These are phyloP conservation scores for Scleromitrula shiraiana DNA, from an alignment of 2,329 filamentous ascomycete genomes.

Conservation along the genomic window DNA sequence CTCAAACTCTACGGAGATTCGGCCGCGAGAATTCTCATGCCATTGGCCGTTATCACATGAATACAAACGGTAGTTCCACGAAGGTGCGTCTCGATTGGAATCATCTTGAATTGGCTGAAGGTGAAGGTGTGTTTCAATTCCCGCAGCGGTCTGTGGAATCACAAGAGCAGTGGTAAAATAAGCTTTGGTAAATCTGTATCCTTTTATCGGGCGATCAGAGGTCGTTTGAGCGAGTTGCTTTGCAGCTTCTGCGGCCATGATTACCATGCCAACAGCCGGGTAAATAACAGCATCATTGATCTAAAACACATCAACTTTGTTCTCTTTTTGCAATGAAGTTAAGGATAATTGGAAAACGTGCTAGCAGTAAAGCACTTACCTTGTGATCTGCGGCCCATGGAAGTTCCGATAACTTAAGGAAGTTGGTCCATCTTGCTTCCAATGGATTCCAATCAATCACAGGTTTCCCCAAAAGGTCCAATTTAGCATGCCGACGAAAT, in stretches of 20 bases:
- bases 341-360: neutral
- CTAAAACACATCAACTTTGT: no score
- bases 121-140: neutral
- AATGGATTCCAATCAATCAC: conserved; percentile 15
- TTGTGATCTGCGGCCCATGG: conserved; percentile 20
- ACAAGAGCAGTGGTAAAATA: neutral
- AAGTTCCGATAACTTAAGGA: conserved; percentile 19
- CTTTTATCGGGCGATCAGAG: neutral
- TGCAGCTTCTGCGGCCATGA: conserved; percentile 24
- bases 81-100: neutral
- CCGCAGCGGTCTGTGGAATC: neutral
- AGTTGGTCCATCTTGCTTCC: conserved; percentile 27
- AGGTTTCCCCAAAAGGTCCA: conserved; percentile 27
- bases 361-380: neutral
- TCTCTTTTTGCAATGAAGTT: no score
- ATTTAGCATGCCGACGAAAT: conserved; percentile 36
- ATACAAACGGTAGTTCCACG: neutral
- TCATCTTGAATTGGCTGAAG: neutral
- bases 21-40: neutral
- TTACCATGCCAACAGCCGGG: conserved; percentile 26
- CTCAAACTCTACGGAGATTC: neutral
- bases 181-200: neutral
- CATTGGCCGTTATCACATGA: neutral
- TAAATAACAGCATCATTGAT: conserved; percentile 18
- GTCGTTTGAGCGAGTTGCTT: conserved; percentile 16